A percentile compares a stretch with the other conserved stretches of the same genome.
Evolutionary conservation across 73 alveolate genomes (phyloP).

Genomic region (Diophrys appendiculata): DNA sequence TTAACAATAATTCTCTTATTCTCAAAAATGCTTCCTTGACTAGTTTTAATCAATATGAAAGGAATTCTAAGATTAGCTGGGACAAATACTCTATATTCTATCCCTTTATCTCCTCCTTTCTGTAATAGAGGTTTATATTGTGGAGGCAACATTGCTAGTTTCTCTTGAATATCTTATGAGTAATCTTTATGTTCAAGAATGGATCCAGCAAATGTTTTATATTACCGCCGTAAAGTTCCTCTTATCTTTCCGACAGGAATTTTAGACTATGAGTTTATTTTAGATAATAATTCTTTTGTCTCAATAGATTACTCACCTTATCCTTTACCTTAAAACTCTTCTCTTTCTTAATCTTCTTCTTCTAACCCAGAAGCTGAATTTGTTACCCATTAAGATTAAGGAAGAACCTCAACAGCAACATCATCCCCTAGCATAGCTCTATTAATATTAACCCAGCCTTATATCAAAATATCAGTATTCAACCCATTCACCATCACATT

Average conservation of each 20-base stretch:
- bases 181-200: slow-evolving; percentile 12
- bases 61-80: slow-evolving; percentile 72
- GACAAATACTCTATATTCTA: slow-evolving; percentile 66
- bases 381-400: slow-evolving; percentile 81
- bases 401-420: slow-evolving; percentile 91
- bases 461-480: slow-evolving; percentile 82
- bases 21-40: slow-evolving; percentile 67
- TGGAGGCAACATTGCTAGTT: too few relatives aligned
- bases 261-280: neutral
- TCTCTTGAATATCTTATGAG: neutral
- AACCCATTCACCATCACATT: slow-evolving; percentile 69
- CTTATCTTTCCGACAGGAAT: slow-evolving; percentile 20
- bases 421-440: slow-evolving; percentile 98
- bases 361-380: slow-evolving; percentile 19
- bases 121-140: neutral
- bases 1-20: slow-evolving; percentile 89
- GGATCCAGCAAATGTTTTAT: slow-evolving; percentile 62
- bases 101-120: neutral
- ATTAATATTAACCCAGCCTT: slow-evolving; percentile 83
- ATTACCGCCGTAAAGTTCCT: slow-evolving; percentile 42
- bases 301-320: slow-evolving; percentile 60
- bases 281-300: slow-evolving; percentile 39
- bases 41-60: slow-evolving; percentile 61
- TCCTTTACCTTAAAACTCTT: neutral
- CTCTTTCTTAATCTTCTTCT: slow-evolving; percentile 17